Percentiles rank a stretch among this genome's conserved stretches.
Evolutionary conservation across 2,329 filamentous ascomycete species (phyloP).

Genomic region (Madurella fahalii): DNA sequence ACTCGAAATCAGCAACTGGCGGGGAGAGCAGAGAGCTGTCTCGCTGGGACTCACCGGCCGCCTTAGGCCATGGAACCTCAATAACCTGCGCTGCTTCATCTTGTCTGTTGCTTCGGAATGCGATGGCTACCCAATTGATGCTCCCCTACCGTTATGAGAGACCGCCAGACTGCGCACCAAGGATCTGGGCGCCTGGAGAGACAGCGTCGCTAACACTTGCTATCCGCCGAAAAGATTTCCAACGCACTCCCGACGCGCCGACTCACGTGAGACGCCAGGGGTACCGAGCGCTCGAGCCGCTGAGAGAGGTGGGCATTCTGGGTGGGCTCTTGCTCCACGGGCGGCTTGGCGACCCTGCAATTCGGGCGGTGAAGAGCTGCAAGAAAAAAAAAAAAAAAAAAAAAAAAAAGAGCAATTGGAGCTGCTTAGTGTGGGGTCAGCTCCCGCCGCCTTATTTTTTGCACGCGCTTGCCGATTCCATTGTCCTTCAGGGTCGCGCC

Average conservation of each 20-base stretch:
- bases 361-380: slow-evolving; percentile 13
- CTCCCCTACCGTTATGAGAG: neutral
- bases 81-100: slow-evolving; percentile 52
- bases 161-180: neutral
- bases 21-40: neutral
- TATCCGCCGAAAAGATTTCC: slow-evolving; percentile 15
- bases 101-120: slow-evolving; percentile 25
- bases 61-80: slow-evolving; percentile 64
- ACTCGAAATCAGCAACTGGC: slow-evolving; percentile 11
- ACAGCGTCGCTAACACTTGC: slow-evolving; percentile 1
- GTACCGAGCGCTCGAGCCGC: neutral
- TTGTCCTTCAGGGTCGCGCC: neutral
- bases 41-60: slow-evolving; percentile 51
- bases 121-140: slow-evolving; percentile 6
- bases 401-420: slow-evolving; percentile 18
- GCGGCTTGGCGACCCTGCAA: neutral
- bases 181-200: neutral
- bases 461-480: neutral
- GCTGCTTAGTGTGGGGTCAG: slow-evolving; percentile 9
- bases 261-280: neutral
- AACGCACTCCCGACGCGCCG: neutral
- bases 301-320: neutral
- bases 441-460: neutral
- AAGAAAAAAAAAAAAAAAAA: slow-evolving; percentile 16
- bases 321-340: neutral